phyloP scores from a whole-genome alignment of 306 rosid genomes.

The Cucurbita argyrosperma region DNA sequence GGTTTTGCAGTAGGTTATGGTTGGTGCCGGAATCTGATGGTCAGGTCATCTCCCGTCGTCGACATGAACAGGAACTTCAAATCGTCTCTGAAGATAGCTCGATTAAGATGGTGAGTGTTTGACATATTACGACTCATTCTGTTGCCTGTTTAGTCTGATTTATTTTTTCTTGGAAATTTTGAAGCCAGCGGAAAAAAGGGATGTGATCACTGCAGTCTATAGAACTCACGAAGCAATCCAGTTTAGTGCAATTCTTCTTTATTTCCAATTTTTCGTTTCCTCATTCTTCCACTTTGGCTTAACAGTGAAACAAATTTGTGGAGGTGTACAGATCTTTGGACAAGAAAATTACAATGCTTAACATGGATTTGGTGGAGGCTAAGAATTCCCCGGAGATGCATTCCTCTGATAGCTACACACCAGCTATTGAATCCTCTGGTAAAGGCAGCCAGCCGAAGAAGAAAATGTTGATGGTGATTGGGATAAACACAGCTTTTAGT shows the following conservation, averaged over 20 bases:
- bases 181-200: slow-evolving; percentile 41
- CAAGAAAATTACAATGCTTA: slow-evolving; percentile 73
- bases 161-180: slow-evolving; percentile 6
- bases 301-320: not conserved
- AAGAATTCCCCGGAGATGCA: slow-evolving; percentile 46
- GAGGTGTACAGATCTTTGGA: slow-evolving; percentile 45
- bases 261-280: slow-evolving; percentile 1
- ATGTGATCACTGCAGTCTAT: slow-evolving; percentile 44
- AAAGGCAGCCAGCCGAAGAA: slow-evolving; percentile 24
- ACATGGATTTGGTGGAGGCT: slow-evolving; percentile 68
- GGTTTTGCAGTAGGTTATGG: slow-evolving; percentile 45
- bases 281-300: not conserved
- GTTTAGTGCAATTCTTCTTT: slow-evolving; percentile 39
- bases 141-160: not conserved
- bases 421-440: slow-evolving; percentile 6
- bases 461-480: slow-evolving; percentile 79
- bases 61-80: slow-evolving; percentile 58
- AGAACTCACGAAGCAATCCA: slow-evolving; percentile 78
- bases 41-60: slow-evolving; percentile 39
- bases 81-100: slow-evolving; percentile 50
- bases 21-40: slow-evolving; percentile 46
- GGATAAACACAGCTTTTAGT: slow-evolving; percentile 96
- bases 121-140: not conserved
- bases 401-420: slow-evolving; percentile 23
- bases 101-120: slow-evolving; percentile 26